Conservation (phyloP, 2,329 filamentous ascomycete genomes). For the Penicillium sumatraense region DNA sequence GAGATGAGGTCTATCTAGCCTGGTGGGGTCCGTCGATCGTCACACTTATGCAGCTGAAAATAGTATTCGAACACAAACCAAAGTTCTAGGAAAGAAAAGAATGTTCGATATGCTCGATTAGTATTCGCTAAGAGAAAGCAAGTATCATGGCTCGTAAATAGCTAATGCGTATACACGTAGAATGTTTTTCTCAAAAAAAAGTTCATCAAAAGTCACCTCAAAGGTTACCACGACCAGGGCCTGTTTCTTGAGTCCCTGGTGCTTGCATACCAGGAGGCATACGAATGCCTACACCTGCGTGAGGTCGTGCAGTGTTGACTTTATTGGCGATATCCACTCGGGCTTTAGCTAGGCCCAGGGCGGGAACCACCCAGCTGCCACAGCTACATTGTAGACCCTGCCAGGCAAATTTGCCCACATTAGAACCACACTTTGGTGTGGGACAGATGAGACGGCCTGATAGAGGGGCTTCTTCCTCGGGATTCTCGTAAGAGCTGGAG, state of each 20-base stretch:
- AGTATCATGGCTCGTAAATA: constrained; percentile 22
- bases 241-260: not conserved
- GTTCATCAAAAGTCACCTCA: not conserved
- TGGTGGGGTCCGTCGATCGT: constrained; percentile 13
- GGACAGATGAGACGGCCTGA: constrained; percentile 87
- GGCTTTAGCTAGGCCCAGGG: constrained; percentile 4
- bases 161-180: constrained; percentile 15
- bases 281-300: not conserved
- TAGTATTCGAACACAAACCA: not conserved
- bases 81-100: not conserved
- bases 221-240: constrained; percentile 6
- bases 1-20: not conserved
- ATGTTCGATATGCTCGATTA: constrained; percentile 2
- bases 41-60: constrained; percentile 5
- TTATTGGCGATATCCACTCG: constrained; percentile 1
- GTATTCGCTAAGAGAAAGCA: constrained; percentile 1
- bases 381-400: constrained; percentile 6
- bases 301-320: not conserved
- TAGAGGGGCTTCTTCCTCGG: constrained; percentile 70
- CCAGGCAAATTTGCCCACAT: constrained; percentile 10
- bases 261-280: constrained; percentile 5
- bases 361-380: constrained; percentile 2
- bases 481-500: not conserved
- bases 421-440: constrained; percentile 45
- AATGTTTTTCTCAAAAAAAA: not conserved